These are phyloP conservation scores for Flueggea neowawraea DNA, from an alignment of 441 rosid genomes.

Conservation along the genomic window DNA sequence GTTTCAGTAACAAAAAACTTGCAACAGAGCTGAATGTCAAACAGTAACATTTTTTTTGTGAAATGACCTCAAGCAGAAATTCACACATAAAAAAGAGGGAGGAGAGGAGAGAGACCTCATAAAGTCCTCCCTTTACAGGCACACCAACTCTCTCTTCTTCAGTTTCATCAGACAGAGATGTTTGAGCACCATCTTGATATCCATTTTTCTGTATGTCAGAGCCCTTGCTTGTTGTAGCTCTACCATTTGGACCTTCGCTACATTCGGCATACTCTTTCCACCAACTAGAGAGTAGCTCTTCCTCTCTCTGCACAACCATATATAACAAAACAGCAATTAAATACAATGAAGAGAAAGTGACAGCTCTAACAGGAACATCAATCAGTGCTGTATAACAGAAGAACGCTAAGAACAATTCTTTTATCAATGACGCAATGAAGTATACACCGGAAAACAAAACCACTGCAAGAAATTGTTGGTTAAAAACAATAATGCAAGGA, in stretches of 20 bases:
- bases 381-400: not conserved
- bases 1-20: too few species aligned
- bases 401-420: too few species aligned
- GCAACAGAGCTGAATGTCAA: too few species aligned
- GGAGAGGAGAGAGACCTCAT: conserved; percentile 55
- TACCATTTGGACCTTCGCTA: conserved; percentile 78
- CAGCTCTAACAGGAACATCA: not conserved
- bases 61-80: not conserved
- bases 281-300: conserved; percentile 90
- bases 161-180: conserved; percentile 40
- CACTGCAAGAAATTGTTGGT: too few species aligned
- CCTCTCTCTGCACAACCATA: conserved; percentile 65
- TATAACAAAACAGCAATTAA: conserved; percentile 7
- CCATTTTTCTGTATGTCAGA: conserved; percentile 26
- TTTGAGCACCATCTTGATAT: conserved; percentile 28
- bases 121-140: conserved; percentile 97
- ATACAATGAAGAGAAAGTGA: not conserved
- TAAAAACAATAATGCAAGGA: too few species aligned
- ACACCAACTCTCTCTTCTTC: conserved; percentile 98
- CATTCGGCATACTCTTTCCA: conserved; percentile 99
- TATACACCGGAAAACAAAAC: too few species aligned
- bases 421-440: too few species aligned
- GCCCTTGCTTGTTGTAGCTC: conserved; percentile 28
- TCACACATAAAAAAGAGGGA: conserved; percentile 7
- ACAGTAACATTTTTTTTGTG: too few species aligned